Percentiles rank a stretch among this genome's conserved stretches.
Evolutionary conservation across 23 red algal species (phyloP).

Genomic region (Gracilariopsis chorda): DNA sequence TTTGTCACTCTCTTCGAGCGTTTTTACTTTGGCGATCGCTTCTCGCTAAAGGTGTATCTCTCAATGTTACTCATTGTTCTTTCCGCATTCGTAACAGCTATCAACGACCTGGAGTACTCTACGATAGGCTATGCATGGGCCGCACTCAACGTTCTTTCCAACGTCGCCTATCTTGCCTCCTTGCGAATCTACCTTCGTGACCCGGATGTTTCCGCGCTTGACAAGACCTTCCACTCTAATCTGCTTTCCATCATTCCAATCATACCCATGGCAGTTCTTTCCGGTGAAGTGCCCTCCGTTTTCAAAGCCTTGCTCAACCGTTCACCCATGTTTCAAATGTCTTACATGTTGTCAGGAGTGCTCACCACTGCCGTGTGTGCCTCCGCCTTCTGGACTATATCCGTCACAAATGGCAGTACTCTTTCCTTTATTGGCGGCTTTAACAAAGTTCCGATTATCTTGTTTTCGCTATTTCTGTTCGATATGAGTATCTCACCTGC

Average conservation of each 20-base stretch:
- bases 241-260: slow-evolving; percentile 86
- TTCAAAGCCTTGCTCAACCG: not conserved
- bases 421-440: slow-evolving; percentile 83
- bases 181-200: slow-evolving; percentile 63
- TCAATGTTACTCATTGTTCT: slow-evolving; percentile 77
- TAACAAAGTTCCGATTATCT: slow-evolving; percentile 93
- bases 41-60: slow-evolving; percentile 55
- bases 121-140: slow-evolving; percentile 88
- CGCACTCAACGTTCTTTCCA: slow-evolving; percentile 74
- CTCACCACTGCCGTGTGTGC: slow-evolving; percentile 80
- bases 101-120: slow-evolving; percentile 82
- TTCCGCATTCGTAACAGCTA: slow-evolving; percentile 76
- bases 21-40: slow-evolving; percentile 61
- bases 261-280: slow-evolving; percentile 48
- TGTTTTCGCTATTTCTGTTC: slow-evolving; percentile 81
- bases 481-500: slow-evolving; percentile 61
- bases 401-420: slow-evolving; percentile 78
- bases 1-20: slow-evolving; percentile 79
- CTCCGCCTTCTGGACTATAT: slow-evolving; percentile 86
- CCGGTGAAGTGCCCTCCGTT: slow-evolving; percentile 64
- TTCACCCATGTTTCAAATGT: slow-evolving; percentile 26
- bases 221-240: slow-evolving; percentile 78
- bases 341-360: slow-evolving; percentile 67
- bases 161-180: slow-evolving; percentile 83
- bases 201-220: slow-evolving; percentile 54